phyloP scores from a whole-genome alignment of 2,329 filamentous ascomycete species.

The Cladobotryum mycophilum region DNA sequence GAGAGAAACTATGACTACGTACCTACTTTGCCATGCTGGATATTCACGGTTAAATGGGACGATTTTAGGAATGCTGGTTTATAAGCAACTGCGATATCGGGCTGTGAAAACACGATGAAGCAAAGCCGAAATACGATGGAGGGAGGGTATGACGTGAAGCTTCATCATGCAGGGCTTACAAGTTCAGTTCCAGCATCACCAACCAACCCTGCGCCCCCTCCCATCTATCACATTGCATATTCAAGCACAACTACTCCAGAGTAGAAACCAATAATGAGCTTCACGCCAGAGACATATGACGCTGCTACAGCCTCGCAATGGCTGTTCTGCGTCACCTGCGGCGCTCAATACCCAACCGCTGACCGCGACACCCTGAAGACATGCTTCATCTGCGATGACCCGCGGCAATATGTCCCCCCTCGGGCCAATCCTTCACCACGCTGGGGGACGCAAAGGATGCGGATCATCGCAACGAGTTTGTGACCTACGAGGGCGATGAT shows the following conservation, averaged over 20 bases:
- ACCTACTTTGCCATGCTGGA: too few species aligned
- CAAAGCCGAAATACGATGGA: too few species aligned
- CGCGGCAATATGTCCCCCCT: slow-evolving; percentile 61
- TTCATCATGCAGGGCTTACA: too few species aligned
- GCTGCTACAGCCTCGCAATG: slow-evolving; percentile 2
- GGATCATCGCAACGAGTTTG: slow-evolving; percentile 48
- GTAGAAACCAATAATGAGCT: slow-evolving; percentile 6
- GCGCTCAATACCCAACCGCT: slow-evolving; percentile 52
- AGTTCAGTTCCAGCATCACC: background rate
- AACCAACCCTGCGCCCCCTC: slow-evolving; percentile 6
- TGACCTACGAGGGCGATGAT: slow-evolving; percentile 38
- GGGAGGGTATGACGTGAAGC: too few species aligned
- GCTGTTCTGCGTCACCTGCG: slow-evolving; percentile 62
- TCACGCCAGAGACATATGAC: slow-evolving; percentile 11
- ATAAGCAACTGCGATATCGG: too few species aligned
- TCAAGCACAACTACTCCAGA: too few species aligned
- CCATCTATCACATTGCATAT: background rate
- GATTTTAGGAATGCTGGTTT: too few species aligned
- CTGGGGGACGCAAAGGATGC: slow-evolving; percentile 31
- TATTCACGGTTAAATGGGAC: too few species aligned
- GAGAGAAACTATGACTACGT: too few species aligned
- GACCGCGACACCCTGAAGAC: slow-evolving; percentile 42
- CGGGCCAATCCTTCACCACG: slow-evolving; percentile 57
- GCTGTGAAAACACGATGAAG: too few species aligned
- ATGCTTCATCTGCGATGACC: slow-evolving; percentile 69